A percentile compares a stretch with the other conserved stretches of the same genome.
Evolutionary conservation across 2,329 filamentous ascomycete genomes (phyloP).

Genomic region (Aspergillus pseudoviridinutans): DNA sequence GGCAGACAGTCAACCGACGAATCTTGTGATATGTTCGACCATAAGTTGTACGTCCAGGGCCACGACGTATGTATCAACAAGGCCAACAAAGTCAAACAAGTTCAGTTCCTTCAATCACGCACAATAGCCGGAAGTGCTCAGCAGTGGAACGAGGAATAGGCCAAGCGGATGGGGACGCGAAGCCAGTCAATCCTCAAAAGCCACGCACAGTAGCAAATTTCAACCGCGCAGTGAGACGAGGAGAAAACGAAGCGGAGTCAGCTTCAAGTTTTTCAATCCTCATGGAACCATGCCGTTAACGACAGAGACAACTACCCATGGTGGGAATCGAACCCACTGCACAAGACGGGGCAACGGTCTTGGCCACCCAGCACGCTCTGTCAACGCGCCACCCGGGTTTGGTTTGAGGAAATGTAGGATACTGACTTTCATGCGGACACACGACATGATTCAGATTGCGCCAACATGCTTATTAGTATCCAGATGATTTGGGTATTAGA

Average conservation of each 20-base stretch:
- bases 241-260: background rate
- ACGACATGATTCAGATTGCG: background rate
- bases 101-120: background rate
- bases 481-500: conserved; percentile 16
- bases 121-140: background rate
- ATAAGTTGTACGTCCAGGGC: background rate
- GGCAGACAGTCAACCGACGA: background rate
- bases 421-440: conserved; percentile 9
- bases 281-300: background rate
- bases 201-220: no score
- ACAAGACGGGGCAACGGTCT: background rate
- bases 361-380: conserved; percentile 2
- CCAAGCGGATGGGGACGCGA: background rate
- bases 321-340: background rate
- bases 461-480: conserved; percentile 7
- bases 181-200: background rate
- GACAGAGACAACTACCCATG: background rate
- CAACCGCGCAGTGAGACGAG: background rate
- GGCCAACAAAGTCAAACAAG: background rate
- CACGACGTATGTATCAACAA: background rate
- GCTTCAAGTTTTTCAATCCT: background rate
- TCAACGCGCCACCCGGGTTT: conserved; percentile 8
- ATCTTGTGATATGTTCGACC: background rate
- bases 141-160: background rate
- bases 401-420: conserved; percentile 8